Conservation (phyloP, 306 rosid species). For the Medicago arabica region DNA sequence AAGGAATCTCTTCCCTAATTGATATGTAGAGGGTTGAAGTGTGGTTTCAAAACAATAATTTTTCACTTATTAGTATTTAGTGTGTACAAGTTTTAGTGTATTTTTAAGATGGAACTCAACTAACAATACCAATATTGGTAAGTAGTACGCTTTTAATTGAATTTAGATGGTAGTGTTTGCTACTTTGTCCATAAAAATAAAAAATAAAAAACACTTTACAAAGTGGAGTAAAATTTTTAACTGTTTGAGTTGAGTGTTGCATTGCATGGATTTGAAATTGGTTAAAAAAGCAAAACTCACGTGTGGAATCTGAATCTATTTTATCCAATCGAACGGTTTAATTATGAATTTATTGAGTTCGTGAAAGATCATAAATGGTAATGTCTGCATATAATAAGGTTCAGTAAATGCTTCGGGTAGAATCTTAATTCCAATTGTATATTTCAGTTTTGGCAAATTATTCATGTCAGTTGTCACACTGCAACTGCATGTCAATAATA, state of each 20-base stretch:
- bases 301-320: conserved; percentile 9
- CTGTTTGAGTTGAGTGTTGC: not conserved
- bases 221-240: not conserved
- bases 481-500: conserved; percentile 35
- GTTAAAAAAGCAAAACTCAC: conserved; percentile 1
- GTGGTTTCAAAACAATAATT: too few species aligned
- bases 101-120: too few species aligned
- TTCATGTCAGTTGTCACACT: conserved; percentile 30
- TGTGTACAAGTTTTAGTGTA: too few species aligned
- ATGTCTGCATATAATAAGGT: conserved; percentile 5
- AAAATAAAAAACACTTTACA: too few species aligned
- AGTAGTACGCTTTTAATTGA: too few species aligned
- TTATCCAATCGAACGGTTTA: not conserved
- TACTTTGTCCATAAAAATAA: too few species aligned
- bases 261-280: not conserved
- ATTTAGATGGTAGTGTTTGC: too few species aligned
- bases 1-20: too few species aligned
- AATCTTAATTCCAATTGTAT: conserved; percentile 27
- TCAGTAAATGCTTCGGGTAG: conserved; percentile 36
- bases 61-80: too few species aligned
- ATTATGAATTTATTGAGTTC: conserved; percentile 35
- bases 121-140: too few species aligned
- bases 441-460: conserved; percentile 38
- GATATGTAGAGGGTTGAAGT: too few species aligned
- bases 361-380: conserved; percentile 33